Conservation (phyloP, 2,329 filamentous ascomycete genomes). For the Microsporum audouinii region DNA sequence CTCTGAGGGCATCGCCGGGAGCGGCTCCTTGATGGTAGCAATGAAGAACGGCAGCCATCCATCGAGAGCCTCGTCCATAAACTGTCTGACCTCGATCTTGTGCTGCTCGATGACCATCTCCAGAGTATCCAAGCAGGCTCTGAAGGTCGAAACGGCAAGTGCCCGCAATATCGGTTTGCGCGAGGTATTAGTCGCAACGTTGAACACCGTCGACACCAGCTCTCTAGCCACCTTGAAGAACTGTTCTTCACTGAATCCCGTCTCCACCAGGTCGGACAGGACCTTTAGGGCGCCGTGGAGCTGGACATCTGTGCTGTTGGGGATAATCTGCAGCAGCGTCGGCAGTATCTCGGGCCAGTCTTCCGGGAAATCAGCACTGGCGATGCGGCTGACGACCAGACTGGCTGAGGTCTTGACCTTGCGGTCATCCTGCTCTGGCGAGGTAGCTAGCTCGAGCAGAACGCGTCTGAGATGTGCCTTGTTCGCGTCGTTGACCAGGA, state of each 20-base stretch:
- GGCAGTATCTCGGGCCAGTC: conserved; percentile 87
- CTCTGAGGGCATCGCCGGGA: conserved; percentile 51
- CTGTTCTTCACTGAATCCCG: conserved; percentile 84
- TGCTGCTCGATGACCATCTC: conserved; percentile 96
- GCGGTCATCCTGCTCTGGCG: conserved; percentile 58
- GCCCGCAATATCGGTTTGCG: conserved; percentile 68
- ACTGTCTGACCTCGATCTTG: conserved; percentile 70
- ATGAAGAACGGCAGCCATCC: conserved; percentile 88
- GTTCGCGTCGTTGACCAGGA: conserved; percentile 59
- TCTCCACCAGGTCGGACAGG: conserved; percentile 79
- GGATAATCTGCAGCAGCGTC: conserved; percentile 64
- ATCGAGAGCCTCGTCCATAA: conserved; percentile 73
- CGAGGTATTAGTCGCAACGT: conserved; percentile 64
- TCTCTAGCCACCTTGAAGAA: conserved; percentile 85
- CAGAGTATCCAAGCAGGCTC: conserved; percentile 83
- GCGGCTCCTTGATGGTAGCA: conserved; percentile 58
- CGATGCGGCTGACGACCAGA: conserved; percentile 86
- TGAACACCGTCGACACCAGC: conserved; percentile 71
- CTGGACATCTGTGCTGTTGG: conserved; percentile 62
- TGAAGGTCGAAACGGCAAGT: conserved; percentile 79
- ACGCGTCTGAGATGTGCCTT: conserved; percentile 62
- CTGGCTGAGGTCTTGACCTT: conserved; percentile 85
- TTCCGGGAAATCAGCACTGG: conserved; percentile 83
- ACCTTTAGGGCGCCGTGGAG: conserved; percentile 84
- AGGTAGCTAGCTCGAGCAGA: conserved; percentile 67